Conservation (phyloP, 371 early-diverging fungal species). For the Mortierella sp. region DNA sequence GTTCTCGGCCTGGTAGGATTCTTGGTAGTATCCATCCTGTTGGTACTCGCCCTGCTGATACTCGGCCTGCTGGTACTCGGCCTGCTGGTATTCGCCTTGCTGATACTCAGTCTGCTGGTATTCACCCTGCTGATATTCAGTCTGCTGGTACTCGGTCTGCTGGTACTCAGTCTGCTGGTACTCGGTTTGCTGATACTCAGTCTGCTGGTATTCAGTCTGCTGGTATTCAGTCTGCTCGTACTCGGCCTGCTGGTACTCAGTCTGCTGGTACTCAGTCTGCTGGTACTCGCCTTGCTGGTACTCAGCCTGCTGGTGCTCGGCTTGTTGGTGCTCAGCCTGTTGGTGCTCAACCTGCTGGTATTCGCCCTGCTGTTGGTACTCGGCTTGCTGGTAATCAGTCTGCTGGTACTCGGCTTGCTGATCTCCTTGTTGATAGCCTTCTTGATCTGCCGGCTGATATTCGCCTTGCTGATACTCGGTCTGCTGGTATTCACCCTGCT, state of each 20-base stretch:
- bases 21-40: conserved; percentile 18
- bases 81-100: background rate
- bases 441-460: conserved; percentile 21
- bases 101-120: conserved; percentile 13
- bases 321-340: conserved; percentile 24
- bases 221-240: conserved; percentile 25
- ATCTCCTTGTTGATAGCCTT: conserved; percentile 16
- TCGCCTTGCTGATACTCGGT: conserved; percentile 20
- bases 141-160: conserved; percentile 15
- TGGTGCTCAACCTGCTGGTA: conserved; percentile 5
- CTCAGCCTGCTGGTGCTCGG: conserved; percentile 14
- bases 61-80: background rate
- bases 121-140: conserved; percentile 29
- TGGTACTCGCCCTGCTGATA: conserved; percentile 17
- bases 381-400: conserved; percentile 3
- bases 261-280: conserved; percentile 9
- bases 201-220: conserved; percentile 19
- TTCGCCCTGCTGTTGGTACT: conserved; percentile 10
- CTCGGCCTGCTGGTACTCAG: conserved; percentile 25
- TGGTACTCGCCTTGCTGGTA: conserved; percentile 22
- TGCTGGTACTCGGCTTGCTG: conserved; percentile 54
- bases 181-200: conserved; percentile 18
- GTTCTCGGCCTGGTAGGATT: background rate
- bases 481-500: conserved; percentile 17
- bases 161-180: conserved; percentile 29